Evolutionary conservation across 2,329 filamentous ascomycete species (phyloP).

Genomic region (Xylariaceae sp.): DNA sequence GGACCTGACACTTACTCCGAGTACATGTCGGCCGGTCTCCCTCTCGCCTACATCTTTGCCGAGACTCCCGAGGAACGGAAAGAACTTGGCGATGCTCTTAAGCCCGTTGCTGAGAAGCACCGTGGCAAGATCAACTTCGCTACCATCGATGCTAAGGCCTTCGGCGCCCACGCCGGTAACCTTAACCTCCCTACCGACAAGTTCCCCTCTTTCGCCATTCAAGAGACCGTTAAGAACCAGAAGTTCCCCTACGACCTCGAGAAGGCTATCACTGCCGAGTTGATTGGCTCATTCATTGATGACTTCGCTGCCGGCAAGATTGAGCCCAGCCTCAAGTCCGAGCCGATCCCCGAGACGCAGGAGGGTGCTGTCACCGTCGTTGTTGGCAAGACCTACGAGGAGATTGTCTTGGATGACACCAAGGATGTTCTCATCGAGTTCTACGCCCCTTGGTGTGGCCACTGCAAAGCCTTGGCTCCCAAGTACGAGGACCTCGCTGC

Average conservation of each 20-base stretch:
- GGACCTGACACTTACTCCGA: slow-evolving; percentile 93
- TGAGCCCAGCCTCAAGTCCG: slow-evolving; percentile 96
- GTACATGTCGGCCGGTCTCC: slow-evolving; percentile 91
- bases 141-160: slow-evolving; percentile 91
- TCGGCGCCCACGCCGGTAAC: slow-evolving; percentile 92
- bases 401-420: slow-evolving; percentile 84
- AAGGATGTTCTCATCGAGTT: slow-evolving; percentile 99
- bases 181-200: slow-evolving; percentile 93
- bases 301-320: slow-evolving; percentile 84
- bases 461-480: slow-evolving; percentile 97
- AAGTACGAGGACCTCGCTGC: slow-evolving; percentile 90
- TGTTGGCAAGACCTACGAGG: slow-evolving; percentile 90
- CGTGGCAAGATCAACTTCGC: slow-evolving; percentile 96
- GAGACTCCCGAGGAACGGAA: slow-evolving; percentile 88
- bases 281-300: slow-evolving; percentile 78
- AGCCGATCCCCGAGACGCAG: slow-evolving; percentile 90
- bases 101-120: slow-evolving; percentile 83
- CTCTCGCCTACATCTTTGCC: slow-evolving; percentile 95
- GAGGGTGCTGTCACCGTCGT: slow-evolving; percentile 83
- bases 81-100: slow-evolving; percentile 70
- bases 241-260: slow-evolving; percentile 94
- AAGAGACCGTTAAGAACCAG: slow-evolving; percentile 90
- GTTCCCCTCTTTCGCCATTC: slow-evolving; percentile 97
- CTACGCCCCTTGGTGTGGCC: slow-evolving; percentile 98
- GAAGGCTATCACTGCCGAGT: slow-evolving; percentile 67